Conservation (phyloP, 768 basidiomycete genomes). For the Neoboletus magnificus region DNA sequence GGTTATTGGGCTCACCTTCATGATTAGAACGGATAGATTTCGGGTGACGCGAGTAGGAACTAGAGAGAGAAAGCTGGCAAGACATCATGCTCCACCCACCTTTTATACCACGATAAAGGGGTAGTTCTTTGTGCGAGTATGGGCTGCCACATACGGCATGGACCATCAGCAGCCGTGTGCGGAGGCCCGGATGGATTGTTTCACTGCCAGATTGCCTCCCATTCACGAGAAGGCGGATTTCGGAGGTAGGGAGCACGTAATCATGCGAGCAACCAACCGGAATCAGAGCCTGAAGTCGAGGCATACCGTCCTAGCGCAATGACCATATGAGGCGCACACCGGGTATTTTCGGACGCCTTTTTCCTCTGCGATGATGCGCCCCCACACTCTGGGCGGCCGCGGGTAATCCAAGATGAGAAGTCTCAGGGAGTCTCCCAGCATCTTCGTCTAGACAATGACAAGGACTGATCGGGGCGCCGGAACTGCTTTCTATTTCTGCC, state of each 20-base stretch:
- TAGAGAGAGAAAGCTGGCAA: slow-evolving; percentile 5
- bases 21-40: slow-evolving; percentile 18
- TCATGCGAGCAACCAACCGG: slow-evolving; percentile 2
- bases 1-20: slow-evolving; percentile 39
- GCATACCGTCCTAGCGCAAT: not conserved
- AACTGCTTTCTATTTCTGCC: not conserved
- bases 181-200: not conserved
- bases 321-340: not conserved
- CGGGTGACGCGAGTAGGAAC: slow-evolving; percentile 1
- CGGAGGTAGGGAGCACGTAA: slow-evolving; percentile 7
- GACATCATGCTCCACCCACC: not conserved
- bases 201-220: not conserved
- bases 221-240: not conserved
- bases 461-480: not conserved
- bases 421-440: not conserved
- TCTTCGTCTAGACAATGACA: not conserved
- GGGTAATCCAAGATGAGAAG: not conserved
- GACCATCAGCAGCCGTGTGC: not conserved
- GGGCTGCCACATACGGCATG: not conserved
- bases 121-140: not conserved
- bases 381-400: slow-evolving; percentile 3
- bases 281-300: not conserved
- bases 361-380: not conserved
- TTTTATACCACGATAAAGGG: slow-evolving; percentile 19
- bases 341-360: slow-evolving; percentile 10